Conservation (phyloP, 2,329 filamentous ascomycete species). For the Teratosphaeria pseudoeucalypti region DNA sequence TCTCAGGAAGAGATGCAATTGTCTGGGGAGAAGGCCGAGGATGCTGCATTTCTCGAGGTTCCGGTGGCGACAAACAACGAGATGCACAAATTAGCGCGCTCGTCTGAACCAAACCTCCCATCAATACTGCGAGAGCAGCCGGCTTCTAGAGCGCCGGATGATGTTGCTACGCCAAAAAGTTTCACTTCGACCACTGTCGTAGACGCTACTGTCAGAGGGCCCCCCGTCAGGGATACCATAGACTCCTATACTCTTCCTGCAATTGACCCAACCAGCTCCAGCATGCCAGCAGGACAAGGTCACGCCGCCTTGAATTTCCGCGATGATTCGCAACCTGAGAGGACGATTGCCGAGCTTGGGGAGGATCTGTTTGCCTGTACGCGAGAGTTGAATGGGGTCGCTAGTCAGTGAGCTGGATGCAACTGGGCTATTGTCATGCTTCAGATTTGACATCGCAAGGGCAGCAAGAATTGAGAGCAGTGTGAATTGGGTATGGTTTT, state of each 20-base stretch:
- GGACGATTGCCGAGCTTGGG: not conserved
- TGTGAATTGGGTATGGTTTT: too few species aligned
- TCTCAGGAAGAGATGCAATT: not conserved
- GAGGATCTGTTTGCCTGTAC: not conserved
- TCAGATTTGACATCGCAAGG: not conserved
- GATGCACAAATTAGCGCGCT: not conserved
- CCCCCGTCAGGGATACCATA: too few species aligned
- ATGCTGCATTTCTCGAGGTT: not conserved
- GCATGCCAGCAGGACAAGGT: not conserved
- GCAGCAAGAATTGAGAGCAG: not conserved
- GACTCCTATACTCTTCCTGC: not conserved
- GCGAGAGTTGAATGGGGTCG: not conserved
- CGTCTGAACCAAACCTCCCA: not conserved
- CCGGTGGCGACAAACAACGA: not conserved
- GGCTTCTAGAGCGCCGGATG: not conserved
- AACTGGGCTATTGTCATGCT: not conserved
- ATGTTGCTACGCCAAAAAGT: not conserved
- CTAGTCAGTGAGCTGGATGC: not conserved
- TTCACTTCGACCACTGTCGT: not conserved
- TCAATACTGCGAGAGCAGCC: not conserved
- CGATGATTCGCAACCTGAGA: slow-evolving; percentile 2
- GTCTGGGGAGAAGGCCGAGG: not conserved
- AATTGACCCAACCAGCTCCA: not conserved
- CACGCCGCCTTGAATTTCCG: not conserved
- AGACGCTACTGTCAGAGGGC: not conserved